Base-by-base conservation (phyloP, 1,284 basidiomycete genomes). In the Rhodotorula mucilaginosa region DNA sequence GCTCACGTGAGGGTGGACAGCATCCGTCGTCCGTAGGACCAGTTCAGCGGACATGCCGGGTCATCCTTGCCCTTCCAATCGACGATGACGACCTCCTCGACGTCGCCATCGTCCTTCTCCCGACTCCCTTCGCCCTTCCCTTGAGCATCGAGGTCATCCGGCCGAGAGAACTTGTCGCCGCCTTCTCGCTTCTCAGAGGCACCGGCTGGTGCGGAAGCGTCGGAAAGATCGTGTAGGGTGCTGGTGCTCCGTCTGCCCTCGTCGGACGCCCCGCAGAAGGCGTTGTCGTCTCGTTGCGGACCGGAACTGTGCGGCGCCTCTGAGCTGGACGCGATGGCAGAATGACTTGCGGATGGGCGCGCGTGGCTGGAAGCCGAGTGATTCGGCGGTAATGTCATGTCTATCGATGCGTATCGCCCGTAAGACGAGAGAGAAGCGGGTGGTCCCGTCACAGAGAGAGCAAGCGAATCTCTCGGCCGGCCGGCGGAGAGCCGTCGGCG, bases 31-130 rank as follows among this genome's bases (percentile, higher is more conserved):
- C 51, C 21, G 34, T 67, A 61, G 1, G 69, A 61, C 81, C 81
- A 82, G 70, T 81, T 81, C 34, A 74, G 71, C 12, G 81, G 81
- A 59, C 78, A 79, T 23, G 76, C 78, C 2, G 79, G 78, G 62
- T 82, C 81, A 18, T 78, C 68, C 12, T 74, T 66, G 26, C 78
- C 80, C 56, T 80, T 71, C 80, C 81, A 82, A 29, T 79, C 77
- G 23, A 88, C 84, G 26, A 88, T 80, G 65, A 74, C 69, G 8
- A 67, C 54, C 48, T n/a, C 58, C 16, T 51, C 58, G 13, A 56
- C 21, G 26, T 8, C 57, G 23, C 34, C 51, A 31, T 23, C n/a
- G 19, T 34, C 69, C 58, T 64, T 64, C 52, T 71, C 69, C 60
- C 46, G 21, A 8, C 29, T 58, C 26, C 26, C 26, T 61, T 29